phyloP scores from a whole-genome alignment of 1,284 basidiomycete genomes.

The Ustilago bromivora region DNA sequence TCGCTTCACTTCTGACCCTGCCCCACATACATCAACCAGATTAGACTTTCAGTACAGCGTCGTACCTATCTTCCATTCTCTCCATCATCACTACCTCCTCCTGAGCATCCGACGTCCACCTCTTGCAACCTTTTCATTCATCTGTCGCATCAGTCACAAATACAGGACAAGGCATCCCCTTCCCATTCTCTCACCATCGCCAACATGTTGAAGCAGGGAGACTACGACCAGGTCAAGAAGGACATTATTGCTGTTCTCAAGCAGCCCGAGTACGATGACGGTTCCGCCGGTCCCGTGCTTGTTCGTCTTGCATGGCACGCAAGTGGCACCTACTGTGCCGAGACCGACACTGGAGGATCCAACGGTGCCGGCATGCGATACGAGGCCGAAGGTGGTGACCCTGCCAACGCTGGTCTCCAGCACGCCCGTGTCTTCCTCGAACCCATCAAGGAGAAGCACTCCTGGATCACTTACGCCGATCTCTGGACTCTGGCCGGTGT shows the following conservation, averaged over 20 bases:
- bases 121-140: not conserved
- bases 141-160: not conserved
- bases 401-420: slow-evolving; percentile 71
- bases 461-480: slow-evolving; percentile 73
- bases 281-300: slow-evolving; percentile 66
- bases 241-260: slow-evolving; percentile 65
- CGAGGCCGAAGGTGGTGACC: slow-evolving; percentile 70
- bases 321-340: slow-evolving; percentile 67
- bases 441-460: slow-evolving; percentile 72
- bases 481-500: slow-evolving; percentile 71
- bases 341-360: slow-evolving; percentile 72
- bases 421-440: slow-evolving; percentile 73
- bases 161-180: not conserved
- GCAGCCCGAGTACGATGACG: slow-evolving; percentile 68
- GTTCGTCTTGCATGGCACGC: slow-evolving; percentile 69
- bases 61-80: slow-evolving; percentile 3
- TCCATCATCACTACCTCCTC: not conserved
- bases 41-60: not conserved
- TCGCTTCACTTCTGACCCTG: not conserved
- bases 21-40: slow-evolving; percentile 12
- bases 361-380: slow-evolving; percentile 72
- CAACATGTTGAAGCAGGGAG: slow-evolving; percentile 54
- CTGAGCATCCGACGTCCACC: slow-evolving; percentile 1
- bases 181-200: not conserved
- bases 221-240: slow-evolving; percentile 65